Evolutionary conservation across 306 rosid genomes (phyloP).

Genomic region (Citrullus colocynthis): DNA sequence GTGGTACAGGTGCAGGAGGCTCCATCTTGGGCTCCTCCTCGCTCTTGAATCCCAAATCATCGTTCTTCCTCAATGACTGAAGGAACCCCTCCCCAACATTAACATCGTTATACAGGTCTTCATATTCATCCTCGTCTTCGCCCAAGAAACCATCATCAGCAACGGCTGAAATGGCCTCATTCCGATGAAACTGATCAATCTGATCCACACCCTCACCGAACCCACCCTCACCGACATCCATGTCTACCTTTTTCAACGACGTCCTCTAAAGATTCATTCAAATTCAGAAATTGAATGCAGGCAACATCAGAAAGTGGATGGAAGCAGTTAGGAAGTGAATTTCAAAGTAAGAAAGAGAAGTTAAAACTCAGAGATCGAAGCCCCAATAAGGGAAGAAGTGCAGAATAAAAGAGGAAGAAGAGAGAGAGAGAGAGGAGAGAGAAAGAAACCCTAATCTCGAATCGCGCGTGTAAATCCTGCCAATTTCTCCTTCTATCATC

Average conservation of each 20-base stretch:
- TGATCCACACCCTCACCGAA: constrained; percentile 58
- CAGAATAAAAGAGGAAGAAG: background rate
- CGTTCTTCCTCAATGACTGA: constrained; percentile 66
- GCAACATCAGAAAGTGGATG: background rate
- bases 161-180: constrained; percentile 96
- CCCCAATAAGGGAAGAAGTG: constrained; percentile 1
- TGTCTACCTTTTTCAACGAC: constrained; percentile 1
- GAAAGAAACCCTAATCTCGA: constrained; percentile 13
- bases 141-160: constrained; percentile 77
- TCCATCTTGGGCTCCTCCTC: constrained; percentile 46
- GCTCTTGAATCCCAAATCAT: constrained; percentile 40
- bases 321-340: background rate
- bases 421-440: background rate
- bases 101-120: constrained; percentile 93
- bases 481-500: background rate
- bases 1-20: constrained; percentile 11
- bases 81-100: constrained; percentile 89
- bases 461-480: background rate
- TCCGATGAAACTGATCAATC: constrained; percentile 84
- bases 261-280: background rate
- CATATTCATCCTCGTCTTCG: constrained; percentile 90
- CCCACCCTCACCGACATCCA: constrained; percentile 69
- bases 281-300: background rate
- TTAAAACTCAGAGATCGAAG: background rate
- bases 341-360: background rate